These are phyloP conservation scores for Kwoniella shandongensis DNA, from an alignment of 768 basidiomycete genomes.

Conservation along the genomic window DNA sequence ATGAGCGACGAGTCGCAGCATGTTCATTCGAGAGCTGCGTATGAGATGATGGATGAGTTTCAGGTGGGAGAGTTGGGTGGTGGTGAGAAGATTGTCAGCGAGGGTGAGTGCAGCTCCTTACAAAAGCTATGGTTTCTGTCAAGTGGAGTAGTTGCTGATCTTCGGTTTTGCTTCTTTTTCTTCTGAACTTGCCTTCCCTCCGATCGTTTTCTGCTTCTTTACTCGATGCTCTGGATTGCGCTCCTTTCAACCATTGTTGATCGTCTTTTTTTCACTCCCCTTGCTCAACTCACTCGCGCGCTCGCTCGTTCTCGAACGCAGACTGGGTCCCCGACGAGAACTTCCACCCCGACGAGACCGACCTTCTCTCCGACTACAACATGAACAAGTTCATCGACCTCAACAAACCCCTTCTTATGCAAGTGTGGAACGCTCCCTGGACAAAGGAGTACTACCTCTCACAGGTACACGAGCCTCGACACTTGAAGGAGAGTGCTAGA, in stretches of 20 bases:
- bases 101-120: slow-evolving; percentile 62
- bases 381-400: slow-evolving; percentile 92
- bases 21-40: slow-evolving; percentile 86
- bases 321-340: slow-evolving; percentile 89
- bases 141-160: too few species aligned
- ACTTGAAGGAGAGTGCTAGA: slow-evolving; percentile 75
- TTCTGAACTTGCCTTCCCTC: too few species aligned
- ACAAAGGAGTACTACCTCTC: slow-evolving; percentile 94
- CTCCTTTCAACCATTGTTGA: neutral
- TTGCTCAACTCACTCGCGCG: neutral
- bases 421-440: slow-evolving; percentile 70
- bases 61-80: slow-evolving; percentile 77
- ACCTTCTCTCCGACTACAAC: slow-evolving; percentile 74
- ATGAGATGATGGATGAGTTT: slow-evolving; percentile 87
- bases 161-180: too few species aligned
- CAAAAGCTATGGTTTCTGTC: too few species aligned
- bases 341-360: slow-evolving; percentile 87
- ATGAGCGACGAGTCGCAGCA: slow-evolving; percentile 83
- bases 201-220: too few species aligned
- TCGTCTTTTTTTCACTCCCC: neutral
- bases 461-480: slow-evolving; percentile 95
- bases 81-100: slow-evolving; percentile 70
- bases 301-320: slow-evolving; percentile 54
- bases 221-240: too few species aligned
- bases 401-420: slow-evolving; percentile 72